Conservation (phyloP, 805 yeast species). For the Torulaspora gathmanii region DNA sequence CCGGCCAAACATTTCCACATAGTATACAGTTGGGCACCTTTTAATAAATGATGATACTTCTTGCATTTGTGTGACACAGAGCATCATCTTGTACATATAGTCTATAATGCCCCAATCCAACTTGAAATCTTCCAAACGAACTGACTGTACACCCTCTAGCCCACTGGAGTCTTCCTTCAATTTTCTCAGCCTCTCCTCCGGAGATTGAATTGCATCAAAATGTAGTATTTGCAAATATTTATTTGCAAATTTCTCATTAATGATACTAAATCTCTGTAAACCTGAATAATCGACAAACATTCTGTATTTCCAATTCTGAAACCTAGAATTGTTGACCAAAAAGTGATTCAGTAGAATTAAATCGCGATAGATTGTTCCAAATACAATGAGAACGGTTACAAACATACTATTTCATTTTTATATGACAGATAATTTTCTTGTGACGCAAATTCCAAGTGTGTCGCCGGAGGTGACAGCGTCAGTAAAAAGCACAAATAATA, state of each 20-base stretch:
- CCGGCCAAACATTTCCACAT: slow-evolving; percentile 14
- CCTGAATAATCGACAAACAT: slow-evolving; percentile 29
- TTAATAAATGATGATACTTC: slow-evolving; percentile 9
- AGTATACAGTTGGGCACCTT: slow-evolving; percentile 22
- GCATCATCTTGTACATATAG: slow-evolving; percentile 14
- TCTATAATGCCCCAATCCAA: slow-evolving; percentile 12
- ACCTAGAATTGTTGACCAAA: background rate
- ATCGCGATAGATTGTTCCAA: background rate
- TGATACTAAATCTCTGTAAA: slow-evolving; percentile 16
- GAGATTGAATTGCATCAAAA: slow-evolving; percentile 12
- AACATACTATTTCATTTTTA: background rate
- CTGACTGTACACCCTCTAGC: slow-evolving; percentile 9
- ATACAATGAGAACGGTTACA: background rate
- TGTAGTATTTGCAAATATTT: slow-evolving; percentile 16
- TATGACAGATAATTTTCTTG: background rate
- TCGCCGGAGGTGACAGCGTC: background rate
- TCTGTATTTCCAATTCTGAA: too few species aligned
- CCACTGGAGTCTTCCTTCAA: slow-evolving; percentile 8
- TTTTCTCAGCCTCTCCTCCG: slow-evolving; percentile 11
- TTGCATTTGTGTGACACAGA: slow-evolving; percentile 18
- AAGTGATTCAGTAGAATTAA: background rate
- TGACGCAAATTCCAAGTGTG: background rate
- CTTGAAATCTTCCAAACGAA: slow-evolving; percentile 15
- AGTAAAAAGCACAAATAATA: background rate
- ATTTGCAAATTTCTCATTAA: slow-evolving; percentile 20